Conservation (phyloP, 139 green algal species). For the Tetraselmis chui region DNA sequence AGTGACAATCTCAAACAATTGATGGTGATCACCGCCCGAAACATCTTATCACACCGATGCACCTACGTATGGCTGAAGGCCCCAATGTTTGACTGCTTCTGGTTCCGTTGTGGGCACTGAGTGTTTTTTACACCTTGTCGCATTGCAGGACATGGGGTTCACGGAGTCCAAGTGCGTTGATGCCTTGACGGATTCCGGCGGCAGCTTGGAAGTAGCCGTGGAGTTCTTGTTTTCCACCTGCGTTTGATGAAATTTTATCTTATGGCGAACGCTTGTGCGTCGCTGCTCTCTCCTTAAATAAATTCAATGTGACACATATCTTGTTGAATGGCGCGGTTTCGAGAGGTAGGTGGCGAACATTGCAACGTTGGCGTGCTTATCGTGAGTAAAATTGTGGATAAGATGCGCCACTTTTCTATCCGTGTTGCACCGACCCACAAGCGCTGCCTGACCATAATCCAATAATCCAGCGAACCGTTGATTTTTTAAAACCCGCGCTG, state of each 20-base stretch:
- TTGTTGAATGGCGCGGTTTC: too few relatives aligned
- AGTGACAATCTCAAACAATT: constrained; percentile 1
- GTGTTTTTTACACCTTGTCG: neutral
- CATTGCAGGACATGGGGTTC: constrained; percentile 60
- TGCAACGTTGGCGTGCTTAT: too few relatives aligned
- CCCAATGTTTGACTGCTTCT: constrained; percentile 15
- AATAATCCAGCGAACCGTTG: too few relatives aligned
- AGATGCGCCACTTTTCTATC: too few relatives aligned
- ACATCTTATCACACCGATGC: neutral
- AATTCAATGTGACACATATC: too few relatives aligned
- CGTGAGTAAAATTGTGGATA: too few relatives aligned
- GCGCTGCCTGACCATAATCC: too few relatives aligned
- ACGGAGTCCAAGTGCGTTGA: constrained; percentile 43
- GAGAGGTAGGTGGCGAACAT: too few relatives aligned
- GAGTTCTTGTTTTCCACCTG: constrained; percentile 55
- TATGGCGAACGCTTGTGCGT: too few relatives aligned
- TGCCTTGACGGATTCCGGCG: constrained; percentile 50
- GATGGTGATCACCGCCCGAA: constrained; percentile 8
- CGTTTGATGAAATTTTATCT: constrained; percentile 28
- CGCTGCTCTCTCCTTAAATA: too few relatives aligned
- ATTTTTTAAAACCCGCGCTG: too few relatives aligned
- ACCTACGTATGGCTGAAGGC: constrained; percentile 10
- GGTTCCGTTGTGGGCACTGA: constrained; percentile 4
- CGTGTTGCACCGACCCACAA: too few relatives aligned
- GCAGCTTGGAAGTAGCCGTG: constrained; percentile 42